Percentiles rank a stretch among this genome's conserved stretches.
phyloP scores from a whole-genome alignment of 1,284 basidiomycete species.

The Phylloporus sp. region DNA sequence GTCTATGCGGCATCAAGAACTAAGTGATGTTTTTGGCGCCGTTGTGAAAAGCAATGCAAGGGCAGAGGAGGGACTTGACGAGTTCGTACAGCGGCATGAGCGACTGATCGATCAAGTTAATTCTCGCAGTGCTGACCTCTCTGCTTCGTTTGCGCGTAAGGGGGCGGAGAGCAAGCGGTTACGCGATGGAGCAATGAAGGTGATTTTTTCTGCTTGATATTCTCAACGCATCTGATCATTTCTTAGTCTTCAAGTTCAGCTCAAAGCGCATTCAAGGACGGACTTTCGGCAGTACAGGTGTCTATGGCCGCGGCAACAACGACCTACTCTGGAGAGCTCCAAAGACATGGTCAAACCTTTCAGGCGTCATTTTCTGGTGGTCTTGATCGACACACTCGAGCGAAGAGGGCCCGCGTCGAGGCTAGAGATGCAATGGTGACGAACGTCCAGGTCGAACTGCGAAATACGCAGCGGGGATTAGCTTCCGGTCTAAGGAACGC shows the following conservation, averaged over 20 bases:
- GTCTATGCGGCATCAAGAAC: slow-evolving; percentile 67
- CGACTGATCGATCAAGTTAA: slow-evolving; percentile 48
- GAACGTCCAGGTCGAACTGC: slow-evolving; percentile 57
- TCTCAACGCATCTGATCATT: slow-evolving; percentile 19
- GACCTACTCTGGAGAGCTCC: slow-evolving; percentile 57
- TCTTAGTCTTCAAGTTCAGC: slow-evolving; percentile 48
- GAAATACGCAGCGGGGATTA: slow-evolving; percentile 51
- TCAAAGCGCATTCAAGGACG: slow-evolving; percentile 46
- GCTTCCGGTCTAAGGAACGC: slow-evolving; percentile 54
- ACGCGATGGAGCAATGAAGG: slow-evolving; percentile 65
- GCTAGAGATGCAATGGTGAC: slow-evolving; percentile 52
- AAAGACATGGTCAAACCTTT: slow-evolving; percentile 51
- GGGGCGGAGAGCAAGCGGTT: slow-evolving; percentile 57
- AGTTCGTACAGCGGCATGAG: slow-evolving; percentile 54
- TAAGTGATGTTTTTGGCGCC: slow-evolving; percentile 60
- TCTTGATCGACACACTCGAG: slow-evolving; percentile 61
- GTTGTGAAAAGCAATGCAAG: slow-evolving; percentile 61
- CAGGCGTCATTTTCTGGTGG: slow-evolving; percentile 49
- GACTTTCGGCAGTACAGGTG: slow-evolving; percentile 50
- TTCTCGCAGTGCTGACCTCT: slow-evolving; percentile 45
- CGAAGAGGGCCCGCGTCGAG: slow-evolving; percentile 71
- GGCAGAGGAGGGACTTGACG: slow-evolving; percentile 54
- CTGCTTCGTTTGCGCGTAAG: slow-evolving; percentile 48
- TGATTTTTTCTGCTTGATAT: slow-evolving; percentile 27
- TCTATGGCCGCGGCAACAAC: slow-evolving; percentile 51